Base-by-base conservation (phyloP, 2,329 filamentous ascomycete species). In the Talaromyces amestolkiae region DNA sequence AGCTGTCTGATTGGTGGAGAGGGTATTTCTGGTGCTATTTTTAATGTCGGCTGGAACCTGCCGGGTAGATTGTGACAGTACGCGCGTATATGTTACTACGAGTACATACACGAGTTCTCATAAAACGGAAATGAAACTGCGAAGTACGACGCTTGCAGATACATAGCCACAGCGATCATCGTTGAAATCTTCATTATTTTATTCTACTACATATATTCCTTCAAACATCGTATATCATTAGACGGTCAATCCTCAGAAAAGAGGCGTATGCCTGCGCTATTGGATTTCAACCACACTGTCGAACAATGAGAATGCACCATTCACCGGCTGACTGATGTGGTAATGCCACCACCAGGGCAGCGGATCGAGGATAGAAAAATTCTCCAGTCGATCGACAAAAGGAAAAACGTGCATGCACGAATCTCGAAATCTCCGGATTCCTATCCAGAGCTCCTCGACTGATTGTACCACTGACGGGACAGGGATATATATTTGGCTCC, bases 331-430 rank as follows among this genome's bases (percentile, higher is more conserved):
- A 69, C 85, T 86, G 3, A 86, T 75, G 68, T 87, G 84, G 66
- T 85, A 85, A 60, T 87, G 74, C 78, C 83, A 83, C 75, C 85
- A 83, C 70, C 81, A 85, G 0, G 86, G 86, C 71, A 83, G 72
- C 1, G 86, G 86, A 73, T 88, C 86, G 77, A 81, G 83, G 1
- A 72, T 54, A 58, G 84, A 83, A 64, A 84, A 87, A 56, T 82
- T 82, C 1, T 70, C 70, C 13, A 66, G 37, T 43, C 73, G 68
- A 6, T 66, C 69, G 10, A 64, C 61, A 2, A 72, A 2, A 2
- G 77, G 35, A 0, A 76, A 66, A 0, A 64, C 37, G 0, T 73
- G 17, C 1, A 69, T 66, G 0, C 72, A 68, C 1, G 76, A 72
- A 1, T 71, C 64, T 0, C 65, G 69, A 3, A 77, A 9, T 19